A percentile compares a stretch with the other conserved stretches of the same genome.
Conservation (phyloP, 2,329 filamentous ascomycete genomes). For the Ophiostoma piceae region DNA sequence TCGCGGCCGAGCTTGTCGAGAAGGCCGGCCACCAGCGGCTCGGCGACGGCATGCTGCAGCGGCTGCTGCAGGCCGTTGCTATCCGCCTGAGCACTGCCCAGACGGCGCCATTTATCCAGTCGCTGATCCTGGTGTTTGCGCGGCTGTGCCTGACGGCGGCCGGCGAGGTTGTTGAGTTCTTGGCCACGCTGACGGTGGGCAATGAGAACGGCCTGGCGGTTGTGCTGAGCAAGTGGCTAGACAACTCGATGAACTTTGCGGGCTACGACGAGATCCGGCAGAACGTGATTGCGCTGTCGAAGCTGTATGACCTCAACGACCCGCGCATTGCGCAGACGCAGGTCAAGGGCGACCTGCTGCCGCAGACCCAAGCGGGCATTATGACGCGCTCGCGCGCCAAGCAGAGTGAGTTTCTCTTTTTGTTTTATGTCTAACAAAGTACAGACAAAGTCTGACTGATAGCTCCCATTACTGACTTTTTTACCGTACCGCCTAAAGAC, state of each 20-base stretch:
- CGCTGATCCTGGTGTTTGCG: conserved; percentile 90
- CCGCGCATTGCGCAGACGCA: conserved; percentile 69
- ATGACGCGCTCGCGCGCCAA: conserved; percentile 90
- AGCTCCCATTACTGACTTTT: conserved; percentile 26
- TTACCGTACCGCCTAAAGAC: conserved; percentile 45
- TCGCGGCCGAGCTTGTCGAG: conserved; percentile 91
- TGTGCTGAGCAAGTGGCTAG: conserved; percentile 90
- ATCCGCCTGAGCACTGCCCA: conserved; percentile 75
- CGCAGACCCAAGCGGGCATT: conserved; percentile 73
- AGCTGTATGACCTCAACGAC: conserved; percentile 83
- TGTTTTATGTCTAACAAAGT: neutral
- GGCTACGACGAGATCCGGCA: conserved; percentile 96
- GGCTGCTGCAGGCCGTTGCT: conserved; percentile 84
- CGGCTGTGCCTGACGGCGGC: conserved; percentile 79
- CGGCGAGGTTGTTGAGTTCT: conserved; percentile 84
- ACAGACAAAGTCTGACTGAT: conserved; percentile 15
- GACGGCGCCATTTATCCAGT: conserved; percentile 88
- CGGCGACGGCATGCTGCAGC: conserved; percentile 74
- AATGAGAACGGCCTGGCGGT: conserved; percentile 79
- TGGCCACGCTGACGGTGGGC: conserved; percentile 75
- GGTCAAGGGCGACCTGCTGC: conserved; percentile 88
- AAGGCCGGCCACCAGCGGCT: conserved; percentile 88
- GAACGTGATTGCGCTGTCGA: conserved; percentile 90
- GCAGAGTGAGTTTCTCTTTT: conserved; percentile 54
- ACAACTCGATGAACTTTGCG: conserved; percentile 95